Conservation (phyloP, 768 basidiomycete species). For the Lactarius sp. region DNA sequence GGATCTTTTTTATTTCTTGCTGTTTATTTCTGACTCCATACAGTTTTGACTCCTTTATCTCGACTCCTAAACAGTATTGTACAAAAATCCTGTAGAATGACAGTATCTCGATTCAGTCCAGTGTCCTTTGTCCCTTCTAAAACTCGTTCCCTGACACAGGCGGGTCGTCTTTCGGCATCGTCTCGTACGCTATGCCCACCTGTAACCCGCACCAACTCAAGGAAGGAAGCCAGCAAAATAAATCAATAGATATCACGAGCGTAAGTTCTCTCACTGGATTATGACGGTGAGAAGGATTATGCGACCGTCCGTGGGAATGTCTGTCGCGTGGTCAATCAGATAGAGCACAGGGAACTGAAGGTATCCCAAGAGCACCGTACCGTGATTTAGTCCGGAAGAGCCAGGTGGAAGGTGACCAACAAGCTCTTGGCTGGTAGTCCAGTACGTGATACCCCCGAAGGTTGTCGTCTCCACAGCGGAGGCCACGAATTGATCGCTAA, state of each 20-base stretch:
- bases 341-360: not conserved
- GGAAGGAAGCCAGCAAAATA: not conserved
- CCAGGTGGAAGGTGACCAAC: slow-evolving; percentile 51
- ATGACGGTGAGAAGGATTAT: slow-evolving; percentile 49
- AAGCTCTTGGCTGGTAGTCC: slow-evolving; percentile 40
- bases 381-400: slow-evolving; percentile 43
- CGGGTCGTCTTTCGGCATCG: too few relatives aligned
- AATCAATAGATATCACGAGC: not conserved
- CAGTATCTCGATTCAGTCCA: too few relatives aligned
- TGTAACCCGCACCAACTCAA: too few relatives aligned
- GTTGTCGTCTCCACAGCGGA: slow-evolving; percentile 37
- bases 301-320: slow-evolving; percentile 55
- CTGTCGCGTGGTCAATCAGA: slow-evolving; percentile 35
- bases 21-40: too few relatives aligned
- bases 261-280: slow-evolving; percentile 31
- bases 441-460: slow-evolving; percentile 44
- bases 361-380: slow-evolving; percentile 27
- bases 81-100: too few relatives aligned
- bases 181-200: too few relatives aligned
- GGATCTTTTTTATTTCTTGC: too few relatives aligned
- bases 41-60: too few relatives aligned
- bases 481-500: slow-evolving; percentile 39
- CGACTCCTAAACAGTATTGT: too few relatives aligned
- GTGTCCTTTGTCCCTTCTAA: too few relatives aligned
- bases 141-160: too few relatives aligned